A percentile compares a stretch with the other conserved stretches of the same genome.
phyloP scores from a whole-genome alignment of 306 rosid genomes.

The Canavalia ensiformis region DNA sequence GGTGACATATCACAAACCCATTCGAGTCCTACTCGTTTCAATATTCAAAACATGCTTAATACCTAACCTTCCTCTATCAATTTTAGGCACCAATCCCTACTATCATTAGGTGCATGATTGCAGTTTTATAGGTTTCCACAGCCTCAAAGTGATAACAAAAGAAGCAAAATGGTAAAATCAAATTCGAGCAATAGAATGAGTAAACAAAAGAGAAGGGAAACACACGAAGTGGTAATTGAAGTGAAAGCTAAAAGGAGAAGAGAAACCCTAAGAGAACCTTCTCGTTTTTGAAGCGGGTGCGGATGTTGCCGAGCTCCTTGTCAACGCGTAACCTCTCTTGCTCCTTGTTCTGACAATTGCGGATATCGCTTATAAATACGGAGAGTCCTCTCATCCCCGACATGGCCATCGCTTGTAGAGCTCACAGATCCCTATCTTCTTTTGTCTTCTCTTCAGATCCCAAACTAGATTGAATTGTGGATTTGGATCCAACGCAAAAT shows the following conservation, averaged over 20 bases:
- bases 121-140: slow-evolving; percentile 31
- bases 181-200: slow-evolving; percentile 31
- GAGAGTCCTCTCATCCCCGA: slow-evolving; percentile 99
- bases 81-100: slow-evolving; percentile 5
- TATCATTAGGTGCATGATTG: slow-evolving; percentile 14
- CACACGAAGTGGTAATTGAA: background rate
- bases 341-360: slow-evolving; percentile 98
- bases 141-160: background rate
- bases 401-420: slow-evolving; percentile 72
- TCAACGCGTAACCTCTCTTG: slow-evolving; percentile 97
- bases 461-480: slow-evolving; percentile 20
- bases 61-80: slow-evolving; percentile 12
- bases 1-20: background rate
- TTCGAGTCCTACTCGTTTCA: slow-evolving; percentile 31
- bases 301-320: slow-evolving; percentile 97
- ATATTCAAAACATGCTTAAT: slow-evolving; percentile 38
- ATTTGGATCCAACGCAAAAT: slow-evolving; percentile 58
- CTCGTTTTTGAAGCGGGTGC: slow-evolving; percentile 97
- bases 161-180: slow-evolving; percentile 3
- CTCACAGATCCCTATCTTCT: slow-evolving; percentile 65
- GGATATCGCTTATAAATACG: slow-evolving; percentile 95
- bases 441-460: slow-evolving; percentile 61
- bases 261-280: slow-evolving; percentile 78
- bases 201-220: background rate
- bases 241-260: slow-evolving; percentile 15